Percentiles rank a stretch among this genome's conserved stretches.
phyloP scores from a whole-genome alignment of 495 filamentous ascomycete genomes.

The Neurospora sp. region DNA sequence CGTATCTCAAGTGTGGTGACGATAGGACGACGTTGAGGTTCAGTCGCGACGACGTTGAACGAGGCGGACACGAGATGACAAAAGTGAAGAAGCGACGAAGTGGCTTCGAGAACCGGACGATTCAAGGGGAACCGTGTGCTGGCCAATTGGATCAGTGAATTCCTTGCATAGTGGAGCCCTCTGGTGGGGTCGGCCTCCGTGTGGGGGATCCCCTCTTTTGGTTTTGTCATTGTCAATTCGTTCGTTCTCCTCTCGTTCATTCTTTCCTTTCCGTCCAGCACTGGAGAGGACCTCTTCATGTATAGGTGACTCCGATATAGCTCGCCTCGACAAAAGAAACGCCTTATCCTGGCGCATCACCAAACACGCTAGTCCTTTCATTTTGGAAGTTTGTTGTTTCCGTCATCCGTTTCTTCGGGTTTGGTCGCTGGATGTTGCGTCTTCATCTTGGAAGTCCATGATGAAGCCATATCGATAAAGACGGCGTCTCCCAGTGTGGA shows the following conservation, averaged over 20 bases:
- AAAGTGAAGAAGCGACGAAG: not conserved
- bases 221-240: not conserved
- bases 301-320: not conserved
- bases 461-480: not conserved
- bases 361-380: not conserved
- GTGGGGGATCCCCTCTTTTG: not conserved
- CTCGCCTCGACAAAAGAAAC: not conserved
- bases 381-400: not conserved
- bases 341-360: not conserved
- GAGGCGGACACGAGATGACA: not conserved
- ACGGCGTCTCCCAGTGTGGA: not conserved
- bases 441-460: not conserved
- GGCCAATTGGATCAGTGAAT: not conserved
- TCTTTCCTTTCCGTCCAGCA: not conserved
- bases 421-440: not conserved
- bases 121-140: not conserved
- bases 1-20: not conserved
- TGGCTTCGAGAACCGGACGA: not conserved
- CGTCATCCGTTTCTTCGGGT: not conserved
- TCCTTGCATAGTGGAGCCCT: not conserved
- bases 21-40: not conserved
- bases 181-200: not conserved
- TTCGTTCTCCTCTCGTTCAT: not conserved
- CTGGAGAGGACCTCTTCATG: not conserved
- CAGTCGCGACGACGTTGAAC: not conserved